Conservation (phyloP, 345 rosid genomes). For the Gossypioides kirkii region DNA sequence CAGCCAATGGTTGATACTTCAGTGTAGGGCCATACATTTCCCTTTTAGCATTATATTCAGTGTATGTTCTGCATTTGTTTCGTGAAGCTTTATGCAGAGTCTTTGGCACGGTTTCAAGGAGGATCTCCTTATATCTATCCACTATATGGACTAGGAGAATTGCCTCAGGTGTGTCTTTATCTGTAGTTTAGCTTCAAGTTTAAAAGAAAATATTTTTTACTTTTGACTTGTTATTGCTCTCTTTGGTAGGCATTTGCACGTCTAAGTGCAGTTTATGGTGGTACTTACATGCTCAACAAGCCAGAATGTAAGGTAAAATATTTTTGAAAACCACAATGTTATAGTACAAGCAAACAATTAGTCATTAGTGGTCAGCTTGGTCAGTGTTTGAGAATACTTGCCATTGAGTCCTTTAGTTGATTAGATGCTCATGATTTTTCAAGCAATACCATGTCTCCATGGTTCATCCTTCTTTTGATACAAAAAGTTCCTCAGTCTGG, state of each 20-base stretch:
- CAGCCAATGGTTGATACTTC: background rate
- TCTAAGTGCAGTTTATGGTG: constrained; percentile 88
- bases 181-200: background rate
- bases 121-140: constrained; percentile 95
- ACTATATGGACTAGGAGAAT: constrained; percentile 79
- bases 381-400: background rate
- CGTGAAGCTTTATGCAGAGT: constrained; percentile 79
- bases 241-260: constrained; percentile 82
- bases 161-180: constrained; percentile 65
- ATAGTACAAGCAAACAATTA: background rate
- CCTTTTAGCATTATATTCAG: background rate
- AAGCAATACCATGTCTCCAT: background rate
- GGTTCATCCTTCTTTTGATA: background rate
- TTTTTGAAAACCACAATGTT: background rate
- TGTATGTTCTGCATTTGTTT: constrained; percentile 3
- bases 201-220: background rate
- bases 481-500: background rate
- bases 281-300: constrained; percentile 96
- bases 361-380: background rate
- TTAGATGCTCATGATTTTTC: background rate
- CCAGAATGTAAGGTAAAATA: constrained; percentile 79
- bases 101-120: constrained; percentile 87
- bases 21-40: background rate
- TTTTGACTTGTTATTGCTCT: constrained; percentile 11
- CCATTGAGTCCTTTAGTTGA: background rate